Evolutionary conservation across 1,284 basidiomycete genomes (phyloP).

Genomic region (Fereydounia khargensis): DNA sequence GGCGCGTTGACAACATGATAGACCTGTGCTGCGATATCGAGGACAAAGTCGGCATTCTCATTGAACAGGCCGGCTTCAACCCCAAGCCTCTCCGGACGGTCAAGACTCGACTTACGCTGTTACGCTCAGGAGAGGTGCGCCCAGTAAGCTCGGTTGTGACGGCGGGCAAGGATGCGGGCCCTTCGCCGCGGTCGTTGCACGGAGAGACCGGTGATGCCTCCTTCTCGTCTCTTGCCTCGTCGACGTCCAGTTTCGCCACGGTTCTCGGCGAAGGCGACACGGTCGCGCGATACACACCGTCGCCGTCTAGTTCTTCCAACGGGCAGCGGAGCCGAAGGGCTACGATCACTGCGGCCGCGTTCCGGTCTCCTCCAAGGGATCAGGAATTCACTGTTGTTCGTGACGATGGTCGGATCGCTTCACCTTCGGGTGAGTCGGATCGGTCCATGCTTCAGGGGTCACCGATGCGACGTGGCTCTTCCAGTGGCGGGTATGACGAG

Average conservation of each 20-base stretch:
- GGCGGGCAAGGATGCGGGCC: not conserved
- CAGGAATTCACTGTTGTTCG: no score
- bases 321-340: not conserved
- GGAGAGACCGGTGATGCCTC: not conserved
- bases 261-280: slow-evolving; percentile 1
- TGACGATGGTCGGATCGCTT: no score
- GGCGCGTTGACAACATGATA: slow-evolving; percentile 22
- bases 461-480: no score
- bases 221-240: slow-evolving; percentile 3
- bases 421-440: no score
- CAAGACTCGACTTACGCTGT: not conserved
- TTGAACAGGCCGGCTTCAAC: slow-evolving; percentile 42
- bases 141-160: not conserved
- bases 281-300: no score
- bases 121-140: not conserved
- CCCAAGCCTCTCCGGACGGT: slow-evolving; percentile 15
- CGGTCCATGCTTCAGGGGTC: no score
- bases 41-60: slow-evolving; percentile 31
- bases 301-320: no score
- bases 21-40: slow-evolving; percentile 39
- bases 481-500: no score
- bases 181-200: not conserved
- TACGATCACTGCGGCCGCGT: not conserved
- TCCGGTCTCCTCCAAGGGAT: not conserved
- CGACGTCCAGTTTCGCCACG: slow-evolving; percentile 7